Evolutionary conservation across 2,329 filamentous ascomycete species (phyloP).

Genomic region (Aschersonia sp.): DNA sequence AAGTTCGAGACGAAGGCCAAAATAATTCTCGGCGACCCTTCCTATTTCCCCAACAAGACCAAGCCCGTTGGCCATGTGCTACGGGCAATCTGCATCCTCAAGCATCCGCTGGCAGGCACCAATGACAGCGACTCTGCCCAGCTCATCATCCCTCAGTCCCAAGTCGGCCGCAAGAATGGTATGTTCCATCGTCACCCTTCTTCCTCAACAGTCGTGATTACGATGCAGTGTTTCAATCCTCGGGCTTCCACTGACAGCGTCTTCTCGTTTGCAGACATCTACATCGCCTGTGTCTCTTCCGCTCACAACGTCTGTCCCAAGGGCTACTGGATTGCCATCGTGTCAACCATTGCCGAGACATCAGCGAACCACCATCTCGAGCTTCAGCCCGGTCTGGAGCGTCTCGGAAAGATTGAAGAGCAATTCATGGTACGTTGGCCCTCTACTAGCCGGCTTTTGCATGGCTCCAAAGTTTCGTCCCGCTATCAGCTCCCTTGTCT

Average conservation of each 20-base stretch:
- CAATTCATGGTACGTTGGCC: slow-evolving; percentile 64
- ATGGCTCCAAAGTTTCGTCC: too few species aligned
- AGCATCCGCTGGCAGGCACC: slow-evolving; percentile 85
- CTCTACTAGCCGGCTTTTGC: too few species aligned
- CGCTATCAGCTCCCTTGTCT: too few species aligned
- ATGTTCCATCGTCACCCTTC: slow-evolving; percentile 14
- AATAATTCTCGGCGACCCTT: slow-evolving; percentile 91
- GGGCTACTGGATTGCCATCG: slow-evolving; percentile 97
- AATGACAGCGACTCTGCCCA: slow-evolving; percentile 81
- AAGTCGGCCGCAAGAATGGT: slow-evolving; percentile 95
- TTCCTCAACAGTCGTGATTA: background rate
- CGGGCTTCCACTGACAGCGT: background rate
- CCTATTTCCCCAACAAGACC: slow-evolving; percentile 87
- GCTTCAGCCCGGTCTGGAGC: slow-evolving; percentile 80
- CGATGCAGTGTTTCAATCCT: background rate
- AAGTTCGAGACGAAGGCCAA: slow-evolving; percentile 93
- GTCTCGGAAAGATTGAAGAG: slow-evolving; percentile 87
- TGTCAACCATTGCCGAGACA: slow-evolving; percentile 91
- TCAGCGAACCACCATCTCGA: slow-evolving; percentile 90
- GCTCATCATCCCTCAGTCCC: slow-evolving; percentile 94
- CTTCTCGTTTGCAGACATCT: slow-evolving; percentile 52
- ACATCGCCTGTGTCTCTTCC: slow-evolving; percentile 88
- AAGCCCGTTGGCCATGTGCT: slow-evolving; percentile 79
- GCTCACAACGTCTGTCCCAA: slow-evolving; percentile 98
- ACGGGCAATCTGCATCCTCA: slow-evolving; percentile 93